Conservation (phyloP, 225 moss, liverwort and hornwort genomes). For the Takakia lepidozioides region DNA sequence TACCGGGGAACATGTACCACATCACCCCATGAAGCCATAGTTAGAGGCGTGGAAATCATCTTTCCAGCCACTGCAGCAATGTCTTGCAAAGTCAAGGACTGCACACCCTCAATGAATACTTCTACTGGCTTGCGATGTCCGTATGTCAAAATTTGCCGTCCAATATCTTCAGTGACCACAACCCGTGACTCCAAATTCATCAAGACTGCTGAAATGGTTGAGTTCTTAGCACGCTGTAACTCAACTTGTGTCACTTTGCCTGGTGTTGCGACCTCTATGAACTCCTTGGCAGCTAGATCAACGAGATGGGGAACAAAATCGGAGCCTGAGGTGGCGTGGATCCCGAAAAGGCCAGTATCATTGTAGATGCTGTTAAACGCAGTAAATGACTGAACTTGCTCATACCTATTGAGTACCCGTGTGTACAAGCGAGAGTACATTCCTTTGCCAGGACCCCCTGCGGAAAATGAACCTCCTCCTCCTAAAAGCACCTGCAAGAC, state of each 20-base stretch:
- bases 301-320: slow-evolving; percentile 39
- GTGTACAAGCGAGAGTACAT: slow-evolving; percentile 93
- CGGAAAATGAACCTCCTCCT: slow-evolving; percentile 89
- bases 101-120: slow-evolving; percentile 37
- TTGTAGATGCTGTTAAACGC: slow-evolving; percentile 58
- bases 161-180: slow-evolving; percentile 50
- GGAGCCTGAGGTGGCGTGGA: slow-evolving; percentile 45
- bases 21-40: slow-evolving; percentile 58
- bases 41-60: slow-evolving; percentile 39
- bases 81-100: slow-evolving; percentile 35
- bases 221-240: slow-evolving; percentile 42
- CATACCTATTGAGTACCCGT: slow-evolving; percentile 44
- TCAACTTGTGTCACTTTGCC: slow-evolving; percentile 43
- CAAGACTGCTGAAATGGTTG: slow-evolving; percentile 47
- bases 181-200: slow-evolving; percentile 53
- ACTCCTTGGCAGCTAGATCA: slow-evolving; percentile 35
- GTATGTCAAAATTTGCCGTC: slow-evolving; percentile 53
- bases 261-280: slow-evolving; percentile 38
- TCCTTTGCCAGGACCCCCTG: slow-evolving; percentile 90
- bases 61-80: slow-evolving; percentile 31
- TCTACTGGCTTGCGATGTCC: slow-evolving; percentile 34
- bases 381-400: slow-evolving; percentile 50
- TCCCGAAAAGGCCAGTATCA: slow-evolving; percentile 46
- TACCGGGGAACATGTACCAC: neutral
- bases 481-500: slow-evolving; percentile 76